Conservation (phyloP, 1,284 basidiomycete genomes). For the Ustilago crameri region DNA sequence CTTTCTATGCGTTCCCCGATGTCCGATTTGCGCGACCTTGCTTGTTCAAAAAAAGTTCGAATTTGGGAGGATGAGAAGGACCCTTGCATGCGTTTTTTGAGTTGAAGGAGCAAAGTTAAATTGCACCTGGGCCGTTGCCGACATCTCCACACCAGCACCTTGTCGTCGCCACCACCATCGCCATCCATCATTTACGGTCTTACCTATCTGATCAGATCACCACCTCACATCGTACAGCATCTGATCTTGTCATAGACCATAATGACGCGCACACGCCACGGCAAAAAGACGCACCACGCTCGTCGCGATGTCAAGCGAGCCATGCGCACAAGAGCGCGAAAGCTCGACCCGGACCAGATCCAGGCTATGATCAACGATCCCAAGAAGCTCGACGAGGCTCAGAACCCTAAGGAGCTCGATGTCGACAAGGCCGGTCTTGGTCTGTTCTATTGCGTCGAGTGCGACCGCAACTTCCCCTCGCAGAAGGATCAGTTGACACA, state of each 20-base stretch:
- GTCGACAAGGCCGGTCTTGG: constrained; percentile 67
- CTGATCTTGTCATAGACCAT: not conserved
- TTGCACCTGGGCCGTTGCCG: no score
- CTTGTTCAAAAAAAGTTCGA: no score
- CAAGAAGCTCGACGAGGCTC: constrained; percentile 53
- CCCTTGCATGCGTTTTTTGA: constrained; percentile 3
- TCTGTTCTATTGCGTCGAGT: constrained; percentile 67
- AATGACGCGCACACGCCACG: constrained; percentile 64
- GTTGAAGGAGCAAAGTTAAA: no score
- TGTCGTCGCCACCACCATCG: constrained; percentile 5
- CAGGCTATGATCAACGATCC: constrained; percentile 59
- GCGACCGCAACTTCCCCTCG: constrained; percentile 65
- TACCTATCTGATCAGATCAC: not conserved
- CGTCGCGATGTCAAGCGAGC: constrained; percentile 65
- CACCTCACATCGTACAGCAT: not conserved
- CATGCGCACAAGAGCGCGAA: constrained; percentile 65
- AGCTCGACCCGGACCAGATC: constrained; percentile 65
- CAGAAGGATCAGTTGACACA: constrained; percentile 62
- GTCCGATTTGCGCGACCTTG: no score
- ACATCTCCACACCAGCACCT: not conserved
- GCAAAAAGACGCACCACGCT: constrained; percentile 66
- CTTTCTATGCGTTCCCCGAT: no score
- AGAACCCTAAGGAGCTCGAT: constrained; percentile 62
- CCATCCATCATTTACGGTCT: not conserved
- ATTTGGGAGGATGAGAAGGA: not conserved